Percentiles rank a stretch among this genome's conserved stretches.
Conservation (phyloP, 2,329 filamentous ascomycete genomes). For the Arthrinium phaeospermum region DNA sequence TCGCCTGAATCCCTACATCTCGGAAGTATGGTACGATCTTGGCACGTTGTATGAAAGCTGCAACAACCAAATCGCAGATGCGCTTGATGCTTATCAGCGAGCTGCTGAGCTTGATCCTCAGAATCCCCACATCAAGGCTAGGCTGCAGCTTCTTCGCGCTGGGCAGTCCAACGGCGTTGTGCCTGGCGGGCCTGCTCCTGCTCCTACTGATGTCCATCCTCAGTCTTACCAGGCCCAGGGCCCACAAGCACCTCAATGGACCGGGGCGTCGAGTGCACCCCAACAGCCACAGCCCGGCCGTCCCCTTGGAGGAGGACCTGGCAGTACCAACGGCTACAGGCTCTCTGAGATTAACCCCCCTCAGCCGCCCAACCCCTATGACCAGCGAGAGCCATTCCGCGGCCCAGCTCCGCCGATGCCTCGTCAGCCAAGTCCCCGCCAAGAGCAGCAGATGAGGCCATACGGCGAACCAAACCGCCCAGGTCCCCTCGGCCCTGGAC, state of each 20-base stretch:
- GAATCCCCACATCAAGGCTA: conserved; percentile 96
- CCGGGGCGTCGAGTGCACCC: conserved; percentile 68
- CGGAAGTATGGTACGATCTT: conserved; percentile 98
- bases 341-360: conserved; percentile 81
- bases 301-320: conserved; percentile 62
- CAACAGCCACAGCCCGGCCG: conserved; percentile 54
- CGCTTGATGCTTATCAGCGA: conserved; percentile 91
- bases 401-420: conserved; percentile 70
- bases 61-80: conserved; percentile 98
- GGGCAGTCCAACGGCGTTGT: conserved; percentile 76
- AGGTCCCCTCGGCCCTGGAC: conserved; percentile 41
- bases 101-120: conserved; percentile 91
- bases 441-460: conserved; percentile 71
- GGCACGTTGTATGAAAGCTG: conserved; percentile 98
- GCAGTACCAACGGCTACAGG: conserved; percentile 60
- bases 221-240: conserved; percentile 89
- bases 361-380: conserved; percentile 81
- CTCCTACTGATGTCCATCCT: conserved; percentile 94
- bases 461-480: conserved; percentile 71
- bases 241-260: conserved; percentile 89
- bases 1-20: conserved; percentile 95
- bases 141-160: conserved; percentile 85
- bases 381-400: conserved; percentile 75
- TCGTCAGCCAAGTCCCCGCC: conserved; percentile 77
- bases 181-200: conserved; percentile 73